A percentile compares a stretch with the other conserved stretches of the same genome.
These are phyloP conservation scores for Lepiota subincarnata DNA, from an alignment of 768 basidiomycete species.

Conservation along the genomic window DNA sequence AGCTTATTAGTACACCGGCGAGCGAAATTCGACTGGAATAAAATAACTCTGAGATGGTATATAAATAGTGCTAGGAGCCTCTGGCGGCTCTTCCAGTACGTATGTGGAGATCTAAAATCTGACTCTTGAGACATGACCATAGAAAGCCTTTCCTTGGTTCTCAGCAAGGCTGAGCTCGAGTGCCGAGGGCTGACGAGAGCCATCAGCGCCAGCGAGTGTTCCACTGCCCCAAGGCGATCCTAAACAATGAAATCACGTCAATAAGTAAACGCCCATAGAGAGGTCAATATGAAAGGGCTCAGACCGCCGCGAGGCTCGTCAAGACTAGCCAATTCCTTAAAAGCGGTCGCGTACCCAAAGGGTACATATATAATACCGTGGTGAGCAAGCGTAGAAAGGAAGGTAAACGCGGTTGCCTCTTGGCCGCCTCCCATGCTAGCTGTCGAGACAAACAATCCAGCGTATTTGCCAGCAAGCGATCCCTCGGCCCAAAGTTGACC, in stretches of 20 bases:
- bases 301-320: slow-evolving; percentile 58
- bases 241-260: slow-evolving; percentile 17
- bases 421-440: slow-evolving; percentile 70
- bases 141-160: slow-evolving; percentile 57
- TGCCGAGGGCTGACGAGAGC: slow-evolving; percentile 54
- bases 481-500: slow-evolving; percentile 59
- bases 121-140: slow-evolving; percentile 42
- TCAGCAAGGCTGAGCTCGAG: slow-evolving; percentile 56
- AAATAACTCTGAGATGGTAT: neutral
- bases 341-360: slow-evolving; percentile 30
- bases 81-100: slow-evolving; percentile 20
- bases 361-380: slow-evolving; percentile 49
- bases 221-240: slow-evolving; percentile 85
- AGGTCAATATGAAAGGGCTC: slow-evolving; percentile 15
- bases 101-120: slow-evolving; percentile 13
- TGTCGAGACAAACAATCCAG: slow-evolving; percentile 63
- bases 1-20: too few species aligned
- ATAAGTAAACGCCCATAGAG: neutral
- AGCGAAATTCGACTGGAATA: too few species aligned
- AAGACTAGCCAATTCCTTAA: slow-evolving; percentile 32
- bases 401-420: slow-evolving; percentile 43
- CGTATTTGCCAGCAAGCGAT: slow-evolving; percentile 63
- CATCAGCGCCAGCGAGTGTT: slow-evolving; percentile 51
- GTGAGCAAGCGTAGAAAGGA: slow-evolving; percentile 54
- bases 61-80: slow-evolving; percentile 19